These are phyloP conservation scores for Platanthera zijinensis DNA, from an alignment of 106 monocot species.

Conservation along the genomic window DNA sequence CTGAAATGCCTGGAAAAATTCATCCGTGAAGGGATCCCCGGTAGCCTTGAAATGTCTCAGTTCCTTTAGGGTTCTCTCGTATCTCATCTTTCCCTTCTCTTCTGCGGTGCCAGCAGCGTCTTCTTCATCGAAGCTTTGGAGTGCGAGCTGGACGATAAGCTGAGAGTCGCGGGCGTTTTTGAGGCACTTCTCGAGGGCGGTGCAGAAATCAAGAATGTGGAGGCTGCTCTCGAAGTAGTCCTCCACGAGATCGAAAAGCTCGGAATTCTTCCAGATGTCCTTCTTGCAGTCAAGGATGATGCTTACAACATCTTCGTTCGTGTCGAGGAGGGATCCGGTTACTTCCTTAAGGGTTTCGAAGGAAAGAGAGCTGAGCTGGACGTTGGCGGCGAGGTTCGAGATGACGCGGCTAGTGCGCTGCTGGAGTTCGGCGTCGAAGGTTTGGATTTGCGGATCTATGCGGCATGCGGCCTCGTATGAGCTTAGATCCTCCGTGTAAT, in stretches of 20 bases:
- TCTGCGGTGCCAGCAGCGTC: neutral
- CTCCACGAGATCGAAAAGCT: slow-evolving; percentile 78
- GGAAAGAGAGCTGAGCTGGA: slow-evolving; percentile 69
- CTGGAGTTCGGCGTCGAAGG: slow-evolving; percentile 68
- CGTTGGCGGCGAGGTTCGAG: slow-evolving; percentile 56
- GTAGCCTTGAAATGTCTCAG: slow-evolving; percentile 50
- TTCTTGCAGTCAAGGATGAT: slow-evolving; percentile 84
- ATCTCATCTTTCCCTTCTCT: slow-evolving; percentile 25
- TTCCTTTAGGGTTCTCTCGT: slow-evolving; percentile 54
- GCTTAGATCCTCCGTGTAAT: slow-evolving; percentile 35
- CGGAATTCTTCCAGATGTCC: slow-evolving; percentile 82
- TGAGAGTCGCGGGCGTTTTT: slow-evolving; percentile 62
- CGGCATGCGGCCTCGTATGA: slow-evolving; percentile 70
- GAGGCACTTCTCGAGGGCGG: slow-evolving; percentile 74
- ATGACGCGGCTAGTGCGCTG: slow-evolving; percentile 69
- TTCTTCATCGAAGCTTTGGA: slow-evolving; percentile 54
- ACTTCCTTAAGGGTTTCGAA: slow-evolving; percentile 65
- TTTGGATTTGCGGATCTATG: slow-evolving; percentile 54
- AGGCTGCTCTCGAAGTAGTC: slow-evolving; percentile 85
- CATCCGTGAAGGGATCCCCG: slow-evolving; percentile 72
- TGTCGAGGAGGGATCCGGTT: slow-evolving; percentile 77
- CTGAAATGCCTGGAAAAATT: slow-evolving; percentile 65
- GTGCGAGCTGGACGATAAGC: slow-evolving; percentile 66
- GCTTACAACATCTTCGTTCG: slow-evolving; percentile 91
- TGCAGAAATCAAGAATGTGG: slow-evolving; percentile 88